phyloP scores from a whole-genome alignment of 2,329 filamentous ascomycete genomes.

The Pseudocercospora crystallina region DNA sequence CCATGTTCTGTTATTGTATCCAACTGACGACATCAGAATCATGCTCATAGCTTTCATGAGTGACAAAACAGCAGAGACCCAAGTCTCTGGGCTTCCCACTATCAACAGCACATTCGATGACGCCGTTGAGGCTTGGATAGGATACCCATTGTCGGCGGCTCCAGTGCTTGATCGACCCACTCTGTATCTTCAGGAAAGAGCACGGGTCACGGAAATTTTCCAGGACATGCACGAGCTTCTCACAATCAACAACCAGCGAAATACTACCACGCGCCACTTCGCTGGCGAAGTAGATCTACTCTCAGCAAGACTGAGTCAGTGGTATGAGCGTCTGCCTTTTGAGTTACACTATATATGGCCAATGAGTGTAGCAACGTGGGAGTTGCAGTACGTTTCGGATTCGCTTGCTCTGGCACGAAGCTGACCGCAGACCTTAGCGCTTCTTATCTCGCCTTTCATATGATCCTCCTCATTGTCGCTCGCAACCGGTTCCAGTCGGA shows the following conservation, averaged over 20 bases:
- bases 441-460: neutral
- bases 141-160: slow-evolving; percentile 6
- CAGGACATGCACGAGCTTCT: slow-evolving; percentile 11
- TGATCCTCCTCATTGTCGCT: slow-evolving; percentile 1
- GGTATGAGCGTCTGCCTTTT: slow-evolving; percentile 10
- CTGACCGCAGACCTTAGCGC: neutral
- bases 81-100: neutral
- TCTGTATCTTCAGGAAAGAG: slow-evolving; percentile 11
- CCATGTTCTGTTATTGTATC: neutral
- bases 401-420: too few relatives aligned
- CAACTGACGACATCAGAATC: neutral
- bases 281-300: neutral
- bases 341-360: slow-evolving; percentile 17
- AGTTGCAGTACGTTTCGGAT: slow-evolving; percentile 12
- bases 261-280: neutral
- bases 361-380: slow-evolving; percentile 16
- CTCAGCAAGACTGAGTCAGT: slow-evolving; percentile 6
- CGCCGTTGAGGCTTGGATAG: slow-evolving; percentile 1
- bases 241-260: neutral
- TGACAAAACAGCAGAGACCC: neutral
- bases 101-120: neutral
- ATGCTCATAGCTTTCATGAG: slow-evolving; percentile 1
- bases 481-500: neutral
- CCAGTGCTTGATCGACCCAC: slow-evolving; percentile 7
- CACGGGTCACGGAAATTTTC: slow-evolving; percentile 7